Conservation (phyloP, 1,284 basidiomycete species). For the Moesziomyces globuligerus region DNA sequence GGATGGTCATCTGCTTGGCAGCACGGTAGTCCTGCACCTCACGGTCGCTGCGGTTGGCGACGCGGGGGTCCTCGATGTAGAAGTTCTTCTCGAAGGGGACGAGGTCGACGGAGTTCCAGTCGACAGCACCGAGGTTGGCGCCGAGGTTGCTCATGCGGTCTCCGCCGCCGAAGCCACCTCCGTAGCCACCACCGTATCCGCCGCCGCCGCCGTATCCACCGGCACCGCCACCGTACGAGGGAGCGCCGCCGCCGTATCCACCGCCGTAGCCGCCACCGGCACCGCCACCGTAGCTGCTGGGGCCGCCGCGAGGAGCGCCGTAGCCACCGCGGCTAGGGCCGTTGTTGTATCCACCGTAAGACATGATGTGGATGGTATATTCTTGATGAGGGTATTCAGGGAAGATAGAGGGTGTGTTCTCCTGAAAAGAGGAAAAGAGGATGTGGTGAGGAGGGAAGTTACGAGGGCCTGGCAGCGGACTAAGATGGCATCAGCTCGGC, state of each 20-base stretch:
- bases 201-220: slow-evolving; percentile 57
- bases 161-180: slow-evolving; percentile 68
- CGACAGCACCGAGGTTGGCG: slow-evolving; percentile 81
- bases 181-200: slow-evolving; percentile 43
- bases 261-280: slow-evolving; percentile 34
- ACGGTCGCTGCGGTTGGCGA: slow-evolving; percentile 79
- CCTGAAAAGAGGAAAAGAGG: not conserved
- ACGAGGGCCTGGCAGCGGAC: too few species aligned
- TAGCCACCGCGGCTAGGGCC: slow-evolving; percentile 45
- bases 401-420: slow-evolving; percentile 2
- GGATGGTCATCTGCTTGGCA: slow-evolving; percentile 88
- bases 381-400: too few species aligned
- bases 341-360: slow-evolving; percentile 54
- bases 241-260: slow-evolving; percentile 50
- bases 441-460: too few species aligned
- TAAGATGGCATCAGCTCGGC: too few species aligned
- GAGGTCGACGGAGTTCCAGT: slow-evolving; percentile 80
- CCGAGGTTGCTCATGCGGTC: slow-evolving; percentile 88
- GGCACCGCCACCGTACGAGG: slow-evolving; percentile 68
- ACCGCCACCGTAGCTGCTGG: slow-evolving; percentile 40
- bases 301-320: slow-evolving; percentile 16
- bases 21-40: slow-evolving; percentile 89
- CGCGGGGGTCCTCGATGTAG: slow-evolving; percentile 90
- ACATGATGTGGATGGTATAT: slow-evolving; percentile 25
- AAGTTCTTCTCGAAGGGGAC: slow-evolving; percentile 86